Evolutionary conservation across 345 rosid species (phyloP).

Genomic region (Mercurialis annua): DNA sequence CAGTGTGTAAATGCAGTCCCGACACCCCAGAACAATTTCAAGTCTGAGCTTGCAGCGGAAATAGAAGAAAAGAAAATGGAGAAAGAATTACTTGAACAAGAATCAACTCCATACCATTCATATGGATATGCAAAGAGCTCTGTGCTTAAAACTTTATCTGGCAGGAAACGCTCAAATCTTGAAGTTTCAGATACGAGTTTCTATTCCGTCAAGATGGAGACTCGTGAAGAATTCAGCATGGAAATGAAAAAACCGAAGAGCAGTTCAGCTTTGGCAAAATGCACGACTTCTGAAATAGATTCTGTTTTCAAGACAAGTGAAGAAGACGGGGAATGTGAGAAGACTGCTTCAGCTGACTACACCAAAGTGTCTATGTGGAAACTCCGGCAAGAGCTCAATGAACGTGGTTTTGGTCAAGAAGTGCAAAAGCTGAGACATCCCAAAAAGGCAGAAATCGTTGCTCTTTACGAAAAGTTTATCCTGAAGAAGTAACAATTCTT

Average conservation of each 20-base stretch:
- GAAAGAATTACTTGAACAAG: conserved; percentile 2
- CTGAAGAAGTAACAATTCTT: conserved; percentile 22
- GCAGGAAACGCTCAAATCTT: conserved; percentile 35
- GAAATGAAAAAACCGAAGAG: conserved; percentile 20
- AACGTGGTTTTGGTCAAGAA: conserved; percentile 38
- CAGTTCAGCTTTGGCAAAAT: conserved; percentile 27
- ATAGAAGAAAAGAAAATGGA: neutral
- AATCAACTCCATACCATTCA: conserved; percentile 1
- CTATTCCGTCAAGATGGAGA: conserved; percentile 19
- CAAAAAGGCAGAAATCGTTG: conserved; percentile 40
- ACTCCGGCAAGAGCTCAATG: conserved; percentile 34
- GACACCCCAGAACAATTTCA: neutral
- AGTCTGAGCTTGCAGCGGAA: conserved; percentile 2
- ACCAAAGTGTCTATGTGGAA: conserved; percentile 34
- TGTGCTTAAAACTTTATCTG: conserved; percentile 4
- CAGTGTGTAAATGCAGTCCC: conserved; percentile 1
- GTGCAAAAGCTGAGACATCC: conserved; percentile 37
- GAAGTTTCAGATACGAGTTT: conserved; percentile 21
- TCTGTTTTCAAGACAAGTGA: conserved; percentile 5
- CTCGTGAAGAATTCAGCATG: conserved; percentile 16
- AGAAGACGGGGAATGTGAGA: neutral
- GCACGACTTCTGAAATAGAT: conserved; percentile 25
- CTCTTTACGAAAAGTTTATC: conserved; percentile 32
- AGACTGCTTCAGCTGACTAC: conserved; percentile 23
- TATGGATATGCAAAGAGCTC: neutral